Conservation (phyloP, 2,329 filamentous ascomycete genomes). For the Tympanopsis confertula region DNA sequence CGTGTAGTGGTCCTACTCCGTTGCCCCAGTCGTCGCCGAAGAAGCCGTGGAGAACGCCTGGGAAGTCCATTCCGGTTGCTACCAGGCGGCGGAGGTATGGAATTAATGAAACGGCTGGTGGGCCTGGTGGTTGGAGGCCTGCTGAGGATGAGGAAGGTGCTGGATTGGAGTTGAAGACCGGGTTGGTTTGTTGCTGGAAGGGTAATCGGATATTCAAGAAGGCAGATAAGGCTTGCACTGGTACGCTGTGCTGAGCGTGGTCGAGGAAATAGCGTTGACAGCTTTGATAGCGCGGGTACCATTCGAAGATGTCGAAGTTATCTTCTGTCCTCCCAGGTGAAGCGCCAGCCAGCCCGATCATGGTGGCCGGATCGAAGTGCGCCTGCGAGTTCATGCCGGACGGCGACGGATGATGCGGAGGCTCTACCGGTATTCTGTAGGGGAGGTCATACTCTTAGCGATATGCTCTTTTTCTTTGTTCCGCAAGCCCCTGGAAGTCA, state of each 20-base stretch:
- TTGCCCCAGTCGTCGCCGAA: constrained; percentile 62
- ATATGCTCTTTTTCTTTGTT: too few species aligned
- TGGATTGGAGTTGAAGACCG: constrained; percentile 20
- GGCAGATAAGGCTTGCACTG: constrained; percentile 57
- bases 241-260: constrained; percentile 55
- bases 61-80: constrained; percentile 59
- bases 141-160: constrained; percentile 7
- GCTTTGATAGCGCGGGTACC: constrained; percentile 60
- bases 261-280: constrained; percentile 65
- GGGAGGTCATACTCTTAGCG: too few species aligned
- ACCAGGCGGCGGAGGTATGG: constrained; percentile 61
- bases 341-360: neutral
- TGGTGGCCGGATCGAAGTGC: neutral
- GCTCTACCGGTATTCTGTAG: neutral
- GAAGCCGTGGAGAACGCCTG: constrained; percentile 57
- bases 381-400: too few species aligned
- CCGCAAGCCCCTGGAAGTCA: too few species aligned
- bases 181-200: constrained; percentile 45
- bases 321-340: neutral
- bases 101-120: constrained; percentile 43
- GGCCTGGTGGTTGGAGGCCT: constrained; percentile 6
- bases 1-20: constrained; percentile 54
- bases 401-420: too few species aligned
- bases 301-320: constrained; percentile 50
- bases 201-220: constrained; percentile 63